Base-by-base conservation (phyloP, 2,329 filamentous ascomycete species). In the Penicillium brevicompactum region DNA sequence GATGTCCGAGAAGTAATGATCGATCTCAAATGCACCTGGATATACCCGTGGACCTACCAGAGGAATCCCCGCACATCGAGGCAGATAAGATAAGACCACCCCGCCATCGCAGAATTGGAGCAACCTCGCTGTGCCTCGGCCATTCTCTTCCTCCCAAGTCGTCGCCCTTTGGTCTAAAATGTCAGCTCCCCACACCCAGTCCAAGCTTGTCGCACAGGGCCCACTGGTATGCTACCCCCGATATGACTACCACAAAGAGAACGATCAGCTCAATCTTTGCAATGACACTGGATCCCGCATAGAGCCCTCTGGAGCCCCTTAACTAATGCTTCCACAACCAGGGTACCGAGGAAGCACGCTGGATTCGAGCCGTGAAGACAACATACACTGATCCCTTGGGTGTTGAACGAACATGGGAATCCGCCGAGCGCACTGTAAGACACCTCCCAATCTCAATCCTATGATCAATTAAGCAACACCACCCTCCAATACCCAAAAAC, bases 341-440 rank as follows among this genome's bases (percentile, higher is more conserved):
- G 74, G 67, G 73, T 45, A 65, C 71, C 32, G 58, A 63, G 14
- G 74, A 78, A 50, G 75, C 76, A 37, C 71, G 66, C 64, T 79
- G 77, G 77, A 69, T 73, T 42, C 67, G 70, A 56, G 60, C 78
- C 50, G 67, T 77, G 30, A 78, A 76, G 56, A 73, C 71, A 10
- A 76, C 69, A 3, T 79, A 78, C 57, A 62, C 61, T 31, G 77
- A 79, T 57, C 77, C 77, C 0, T 59, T 74, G 22, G 77, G 77
- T 5, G 68, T 75, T 7, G 60, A 74, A 53, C 67, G 77, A 49
- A 73, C 71, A 14, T 79, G 77, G 77, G 77, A 79, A 58, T 75
- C 74, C 6, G 74, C 74, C 4, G 76, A 79, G 59, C 67, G 77
- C 55, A 71, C 71, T 70, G 76, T 78, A 59, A 59, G 67, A 49